Evolutionary conservation across 108 stramenopile species (phyloP), one percentile per base, ranked within the genome.

Genomic region (Cyclotella choctawhatcheeana): DNA sequence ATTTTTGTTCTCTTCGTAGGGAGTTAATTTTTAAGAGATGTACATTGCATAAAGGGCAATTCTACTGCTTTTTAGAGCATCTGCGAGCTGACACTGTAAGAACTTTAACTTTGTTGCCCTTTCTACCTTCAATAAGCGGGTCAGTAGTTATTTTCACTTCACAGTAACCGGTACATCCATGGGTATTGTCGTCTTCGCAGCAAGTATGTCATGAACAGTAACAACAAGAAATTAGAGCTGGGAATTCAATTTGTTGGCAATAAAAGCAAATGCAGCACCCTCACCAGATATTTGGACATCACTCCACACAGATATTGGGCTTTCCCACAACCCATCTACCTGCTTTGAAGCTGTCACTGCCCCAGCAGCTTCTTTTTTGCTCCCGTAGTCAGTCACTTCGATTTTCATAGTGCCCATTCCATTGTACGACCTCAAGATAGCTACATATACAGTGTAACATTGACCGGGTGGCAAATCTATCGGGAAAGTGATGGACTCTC

Each of bases 31-130:
- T n/a, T n/a, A n/a, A n/a, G n/a, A n/a, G n/a, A n/a, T n/a, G n/a
- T n/a, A n/a, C n/a, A n/a, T n/a, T n/a, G n/a, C n/a, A n/a, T n/a
- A n/a, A n/a, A n/a, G n/a, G n/a, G n/a, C n/a, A n/a, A n/a, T n/a
- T n/a, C n/a, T n/a, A n/a, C n/a, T n/a, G n/a, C n/a, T n/a, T n/a
- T n/a, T n/a, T 31, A 18, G 65, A 43, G 50, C 85, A 86, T 64
- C 53, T 69, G 18, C 82, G 60, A 12, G 77, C 86, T 0, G 82
- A 75, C n/a, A 82, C 58, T n/a, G 86, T 82, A 64, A 86, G 63
- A 18, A 86, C 30, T 69, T 86, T 86, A 14, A 84, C 86, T 65
- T 86, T 86, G 69, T 86, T 86, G 8, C 86, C 83, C 24, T 58
- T 37, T 40, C 86, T 73, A 32, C 83, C 86, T 7, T 27, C 43